Evolutionary conservation across 257 asterid species (phyloP).

Genomic region (Solanum pinnatisectum): DNA sequence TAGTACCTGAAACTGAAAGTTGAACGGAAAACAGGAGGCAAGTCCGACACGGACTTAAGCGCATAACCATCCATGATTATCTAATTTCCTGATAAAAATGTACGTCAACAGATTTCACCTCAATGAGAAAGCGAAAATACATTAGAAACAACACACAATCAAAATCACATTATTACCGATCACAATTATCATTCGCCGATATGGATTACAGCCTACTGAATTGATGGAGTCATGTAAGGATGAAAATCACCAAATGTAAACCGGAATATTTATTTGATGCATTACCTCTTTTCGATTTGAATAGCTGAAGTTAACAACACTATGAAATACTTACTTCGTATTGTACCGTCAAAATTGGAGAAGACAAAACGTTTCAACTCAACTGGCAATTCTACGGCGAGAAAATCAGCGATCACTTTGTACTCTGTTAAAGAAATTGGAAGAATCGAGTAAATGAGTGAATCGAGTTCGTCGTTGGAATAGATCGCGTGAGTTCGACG

Average conservation of each 20-base stretch:
- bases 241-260: background rate
- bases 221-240: background rate
- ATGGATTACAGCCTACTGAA: background rate
- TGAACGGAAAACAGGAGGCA: constrained; percentile 67
- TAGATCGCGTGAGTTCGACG: background rate
- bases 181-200: background rate
- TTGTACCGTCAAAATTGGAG: background rate
- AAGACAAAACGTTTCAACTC: background rate
- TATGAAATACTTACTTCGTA: background rate
- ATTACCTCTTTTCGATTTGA: background rate
- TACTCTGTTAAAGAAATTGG: background rate
- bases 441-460: background rate
- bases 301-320: background rate
- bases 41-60: constrained; percentile 64
- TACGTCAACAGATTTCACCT: background rate
- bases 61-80: constrained; percentile 38
- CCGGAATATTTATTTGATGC: background rate
- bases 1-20: constrained; percentile 74
- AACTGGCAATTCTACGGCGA: background rate
- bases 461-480: background rate
- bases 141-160: background rate
- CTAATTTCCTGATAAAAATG: background rate
- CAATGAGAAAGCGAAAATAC: background rate
- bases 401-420: background rate
- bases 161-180: background rate